Evolutionary conservation across 1,139 yeast genomes (phyloP).

Genomic region (Hansenula sp.): DNA sequence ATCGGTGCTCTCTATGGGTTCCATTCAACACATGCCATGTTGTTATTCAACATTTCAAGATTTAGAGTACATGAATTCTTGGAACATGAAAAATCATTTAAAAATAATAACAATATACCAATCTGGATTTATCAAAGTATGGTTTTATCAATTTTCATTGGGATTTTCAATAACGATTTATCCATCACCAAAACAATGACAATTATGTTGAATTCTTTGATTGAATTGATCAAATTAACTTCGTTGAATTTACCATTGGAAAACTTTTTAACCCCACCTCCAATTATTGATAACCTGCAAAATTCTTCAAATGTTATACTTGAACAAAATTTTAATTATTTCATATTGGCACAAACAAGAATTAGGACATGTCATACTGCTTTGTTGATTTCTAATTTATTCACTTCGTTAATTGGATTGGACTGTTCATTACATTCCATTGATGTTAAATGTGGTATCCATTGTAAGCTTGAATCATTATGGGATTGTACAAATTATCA

Average conservation of each 20-base stretch:
- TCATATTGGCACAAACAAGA: slow-evolving; percentile 76
- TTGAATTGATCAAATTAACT: slow-evolving; percentile 74
- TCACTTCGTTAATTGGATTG: slow-evolving; percentile 66
- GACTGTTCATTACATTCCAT: slow-evolving; percentile 53
- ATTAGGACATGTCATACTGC: slow-evolving; percentile 83
- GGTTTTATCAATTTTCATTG: slow-evolving; percentile 75
- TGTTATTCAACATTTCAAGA: slow-evolving; percentile 75
- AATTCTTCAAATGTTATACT: slow-evolving; percentile 35
- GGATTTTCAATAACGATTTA: slow-evolving; percentile 74
- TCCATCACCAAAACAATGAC: slow-evolving; percentile 71
- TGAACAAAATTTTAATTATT: slow-evolving; percentile 62
- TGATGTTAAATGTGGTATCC: slow-evolving; percentile 69
- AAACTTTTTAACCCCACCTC: slow-evolving; percentile 57
- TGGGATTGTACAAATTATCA: slow-evolving; percentile 59
- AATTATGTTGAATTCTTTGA: slow-evolving; percentile 73
- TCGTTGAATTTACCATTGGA: slow-evolving; percentile 71
- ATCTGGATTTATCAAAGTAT: slow-evolving; percentile 86
- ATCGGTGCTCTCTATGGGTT: slow-evolving; percentile 86
- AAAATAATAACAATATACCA: slow-evolving; percentile 65
- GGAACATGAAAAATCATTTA: slow-evolving; percentile 54
- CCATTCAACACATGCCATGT: slow-evolving; percentile 73
- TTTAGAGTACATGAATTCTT: slow-evolving; percentile 73
- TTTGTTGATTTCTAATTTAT: slow-evolving; percentile 65
- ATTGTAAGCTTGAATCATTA: slow-evolving; percentile 63
- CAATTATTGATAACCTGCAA: slow-evolving; percentile 29